Evolutionary conservation across 2,329 filamentous ascomycete genomes (phyloP), one percentile per base, ranked within the genome.

Genomic region (Xylaria sp.): DNA sequence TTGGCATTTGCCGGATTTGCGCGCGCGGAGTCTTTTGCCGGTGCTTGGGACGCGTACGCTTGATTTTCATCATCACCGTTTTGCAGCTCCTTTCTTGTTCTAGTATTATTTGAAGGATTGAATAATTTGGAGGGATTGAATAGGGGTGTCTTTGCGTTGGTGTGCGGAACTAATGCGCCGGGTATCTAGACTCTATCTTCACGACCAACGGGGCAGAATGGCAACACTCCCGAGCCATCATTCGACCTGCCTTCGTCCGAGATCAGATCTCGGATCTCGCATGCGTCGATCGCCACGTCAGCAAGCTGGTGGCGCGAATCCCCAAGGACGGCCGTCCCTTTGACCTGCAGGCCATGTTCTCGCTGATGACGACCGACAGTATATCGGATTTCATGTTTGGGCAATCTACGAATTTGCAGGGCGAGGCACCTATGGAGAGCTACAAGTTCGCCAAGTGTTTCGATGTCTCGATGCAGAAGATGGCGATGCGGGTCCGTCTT

Each of bases 241-340:
- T 86, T 18, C 73, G 81, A 13, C 83, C 83, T 0, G 77, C 79
- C 63, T 84, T 84, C 62, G 76, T 78, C 16, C 73, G 79, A 16
- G 76, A 81, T 60, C 80, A 83, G 70, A 76, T 83, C 42, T 85
- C 87, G 42, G 88, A 93, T 70, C 78, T 93, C 23, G 78, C 85
- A 44, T 84, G 86, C 51, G 86, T 91, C 65, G 89, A 92, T 69
- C 77, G 79, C 16, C 89, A 93, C 70, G 79, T 90, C 10, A 76
- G 81, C 57, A 78, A 83, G 46, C 75, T 87, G 49, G 74, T 91
- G 55, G 74, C 82, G 35, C 78, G 79, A 4, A 79, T 91, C 3
- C 85, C 86, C 0, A 72, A 68, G 10, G 78, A 86, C 67, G 79
- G 83, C 53, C 71, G 72, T 1, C 76, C 74, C 0, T 76, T 90